Evolutionary conservation across 2,329 filamentous ascomycete species (phyloP), one percentile per base, ranked within the genome.

Genomic region (Neofusicoccum ribis): DNA sequence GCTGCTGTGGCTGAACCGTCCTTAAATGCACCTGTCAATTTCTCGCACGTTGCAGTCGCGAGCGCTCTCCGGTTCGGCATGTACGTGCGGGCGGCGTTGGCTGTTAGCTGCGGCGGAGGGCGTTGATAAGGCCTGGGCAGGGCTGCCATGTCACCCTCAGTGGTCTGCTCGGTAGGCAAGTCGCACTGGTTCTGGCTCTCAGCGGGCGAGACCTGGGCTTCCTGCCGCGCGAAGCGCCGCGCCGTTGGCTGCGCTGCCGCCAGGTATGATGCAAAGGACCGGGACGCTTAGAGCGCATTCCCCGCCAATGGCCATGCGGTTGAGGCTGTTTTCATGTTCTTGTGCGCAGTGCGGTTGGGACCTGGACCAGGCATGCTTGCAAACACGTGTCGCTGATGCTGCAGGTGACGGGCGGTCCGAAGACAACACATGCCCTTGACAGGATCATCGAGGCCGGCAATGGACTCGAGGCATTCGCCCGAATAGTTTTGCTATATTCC

Each of bases 1-100:
- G 56, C 31, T 60, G n/a, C 56, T 36, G 56, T 60, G 56, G 56
- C 56, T 47, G 43, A 31, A 47, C 31, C 9, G 43, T 46, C 56
- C 56, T 60, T 46, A 36, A 37, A 47, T 47, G 56, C 56, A 60
- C 56, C 56, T 60, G 56, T 60, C 56, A 60, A 47, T 60, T 60
- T 47, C 41, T 60, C 56, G 56, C 56, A 60, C 56, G 56, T 60
- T 60, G 56, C 56, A 47, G 23, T 23, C 54, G 27, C 56, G 44
- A 43, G n/a, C 41, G 15, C 41, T 46, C n/a, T 60, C 43, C 44
- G 31, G 43, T 20, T 47, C 43, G 41, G 14, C n/a, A 20, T 47
- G 27, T 36, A 47, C 31, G 41, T 20, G 8, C 27, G 9, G 23
- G n/a, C 9, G 9, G 23, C 23, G n/a, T 34, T 11, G 20, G 41